Base-by-base conservation (phyloP, 805 yeast species). In the Cyberlindnera japonica region DNA sequence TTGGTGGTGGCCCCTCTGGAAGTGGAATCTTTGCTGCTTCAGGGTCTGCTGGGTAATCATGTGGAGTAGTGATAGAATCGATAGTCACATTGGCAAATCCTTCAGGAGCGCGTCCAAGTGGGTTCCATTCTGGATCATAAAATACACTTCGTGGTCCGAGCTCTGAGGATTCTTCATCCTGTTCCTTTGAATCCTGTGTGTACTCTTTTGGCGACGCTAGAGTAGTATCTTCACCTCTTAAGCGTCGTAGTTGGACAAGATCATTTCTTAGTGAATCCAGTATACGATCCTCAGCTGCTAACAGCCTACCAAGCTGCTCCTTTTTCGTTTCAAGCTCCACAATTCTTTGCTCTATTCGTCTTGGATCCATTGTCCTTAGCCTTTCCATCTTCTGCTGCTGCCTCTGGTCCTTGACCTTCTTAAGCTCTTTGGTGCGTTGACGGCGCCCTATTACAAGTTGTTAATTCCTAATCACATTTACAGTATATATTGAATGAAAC, bases 91-190 rank as follows among this genome's bases (percentile, higher is more conserved):
- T 40, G 14, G 29, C 18, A 30, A 48, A 49, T 14, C 60, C 50
- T 4, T 44, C 38, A 0, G 84, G 83, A 0, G 79, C 75, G 35
- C 53, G 59, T 0, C 88, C 88, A 5, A 69, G 52, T 3, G 82
- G 79, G 44, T 81, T 81, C 64, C 83, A 70, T 45, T 81, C 85
- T 5, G 81, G 79, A 49, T 81, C 82, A 57, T 75, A 79, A 53
- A 74, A 81, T 2, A 79, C 64, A 7, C 85, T 78, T 27, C 67
- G 60, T 21, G 49, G 52, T 2, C 79, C 81, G 50, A 74, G 59
- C 53, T 65, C 45, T 43, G 19, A 22, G 1, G 22, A 24, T 9
- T 26, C 35, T 11, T 23, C 32, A 11, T 15, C 12, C 15, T 26
- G 23, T 23, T 24, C 12, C 12, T 11, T n/a, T 27, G 15, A 12